Conservation (phyloP, 2,329 filamentous ascomycete genomes). For the Aspergillus fischeri region DNA sequence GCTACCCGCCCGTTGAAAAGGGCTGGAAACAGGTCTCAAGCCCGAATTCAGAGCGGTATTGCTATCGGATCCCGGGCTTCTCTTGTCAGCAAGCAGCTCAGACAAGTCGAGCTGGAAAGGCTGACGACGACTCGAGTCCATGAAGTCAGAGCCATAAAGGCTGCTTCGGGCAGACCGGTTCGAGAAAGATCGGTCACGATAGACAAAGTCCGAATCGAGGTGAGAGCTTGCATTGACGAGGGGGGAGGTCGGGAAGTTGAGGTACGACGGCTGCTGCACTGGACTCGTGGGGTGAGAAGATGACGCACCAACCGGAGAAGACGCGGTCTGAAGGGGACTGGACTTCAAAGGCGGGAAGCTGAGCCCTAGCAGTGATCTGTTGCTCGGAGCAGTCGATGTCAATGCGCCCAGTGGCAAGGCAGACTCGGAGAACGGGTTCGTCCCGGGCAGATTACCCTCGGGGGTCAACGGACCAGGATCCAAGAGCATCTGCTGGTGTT, state of each 20-base stretch:
- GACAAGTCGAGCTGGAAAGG: conserved; percentile 30
- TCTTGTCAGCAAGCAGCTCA: conserved; percentile 28
- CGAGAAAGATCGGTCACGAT: conserved; percentile 40
- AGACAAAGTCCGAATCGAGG: conserved; percentile 28
- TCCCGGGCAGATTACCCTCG: conserved; percentile 56
- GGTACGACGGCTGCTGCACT: conserved; percentile 27
- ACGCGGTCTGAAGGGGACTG: conserved; percentile 32
- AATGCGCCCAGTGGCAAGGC: conserved; percentile 19
- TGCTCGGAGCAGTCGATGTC: conserved; percentile 26
- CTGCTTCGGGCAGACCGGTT: conserved; percentile 39
- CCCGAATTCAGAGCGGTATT: conserved; percentile 33
- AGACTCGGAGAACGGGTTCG: conserved; percentile 37
- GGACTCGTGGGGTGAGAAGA: conserved; percentile 33
- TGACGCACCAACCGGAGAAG: conserved; percentile 30
- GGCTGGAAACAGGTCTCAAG: conserved; percentile 33
- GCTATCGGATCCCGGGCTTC: conserved; percentile 28
- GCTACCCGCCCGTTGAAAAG: conserved; percentile 42
- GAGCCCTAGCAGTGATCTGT: conserved; percentile 32
- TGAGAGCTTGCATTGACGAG: conserved; percentile 28
- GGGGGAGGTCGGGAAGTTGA: conserved; percentile 32
- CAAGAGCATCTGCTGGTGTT: conserved; percentile 42
- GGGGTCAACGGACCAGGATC: conserved; percentile 51
- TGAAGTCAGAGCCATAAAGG: conserved; percentile 31
- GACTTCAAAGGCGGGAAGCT: conserved; percentile 33
- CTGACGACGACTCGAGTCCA: conserved; percentile 27